Evolutionary conservation across 2,329 filamentous ascomycete genomes (phyloP).

Genomic region (Colletotrichum plurivorum): DNA sequence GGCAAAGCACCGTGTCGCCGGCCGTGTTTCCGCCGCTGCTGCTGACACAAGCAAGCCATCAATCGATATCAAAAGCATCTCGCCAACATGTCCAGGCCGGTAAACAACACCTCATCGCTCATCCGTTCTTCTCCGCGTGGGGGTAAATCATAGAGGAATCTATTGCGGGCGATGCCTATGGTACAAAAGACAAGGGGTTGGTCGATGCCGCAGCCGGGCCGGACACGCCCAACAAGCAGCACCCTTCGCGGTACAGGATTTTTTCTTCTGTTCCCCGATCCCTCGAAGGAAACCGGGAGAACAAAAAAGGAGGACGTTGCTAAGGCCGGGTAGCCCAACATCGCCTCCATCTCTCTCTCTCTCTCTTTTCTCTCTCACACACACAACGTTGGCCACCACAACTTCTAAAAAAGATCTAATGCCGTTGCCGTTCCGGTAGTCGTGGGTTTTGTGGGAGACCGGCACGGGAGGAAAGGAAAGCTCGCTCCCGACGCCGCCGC

Average conservation of each 20-base stretch:
- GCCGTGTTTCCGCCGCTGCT: too few species aligned
- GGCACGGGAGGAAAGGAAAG: background rate
- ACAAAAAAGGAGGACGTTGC: background rate
- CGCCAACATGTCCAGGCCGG: background rate
- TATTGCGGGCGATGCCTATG: slow-evolving; percentile 43
- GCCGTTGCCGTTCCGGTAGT: slow-evolving; percentile 15
- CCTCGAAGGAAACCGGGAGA: background rate
- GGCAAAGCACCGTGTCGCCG: too few species aligned
- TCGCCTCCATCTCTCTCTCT: too few species aligned
- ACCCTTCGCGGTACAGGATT: slow-evolving; percentile 29
- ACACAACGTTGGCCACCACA: background rate
- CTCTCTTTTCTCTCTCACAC: slow-evolving; percentile 9
- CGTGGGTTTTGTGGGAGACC: background rate
- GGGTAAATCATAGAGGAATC: slow-evolving; percentile 40
- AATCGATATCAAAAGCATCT: too few species aligned
- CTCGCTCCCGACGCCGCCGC: slow-evolving; percentile 6
- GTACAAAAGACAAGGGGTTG: slow-evolving; percentile 40
- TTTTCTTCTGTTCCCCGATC: slow-evolving; percentile 9
- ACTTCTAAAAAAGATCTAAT: slow-evolving; percentile 12
- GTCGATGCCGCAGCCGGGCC: slow-evolving; percentile 26
- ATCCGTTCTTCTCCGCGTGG: background rate
- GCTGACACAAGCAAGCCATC: too few species aligned
- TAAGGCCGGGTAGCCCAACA: too few species aligned
- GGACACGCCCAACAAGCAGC: slow-evolving; percentile 5
- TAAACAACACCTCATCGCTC: background rate